Base-by-base conservation (phyloP, 2,329 filamentous ascomycete species). In the Pestalotiopsis sp. region DNA sequence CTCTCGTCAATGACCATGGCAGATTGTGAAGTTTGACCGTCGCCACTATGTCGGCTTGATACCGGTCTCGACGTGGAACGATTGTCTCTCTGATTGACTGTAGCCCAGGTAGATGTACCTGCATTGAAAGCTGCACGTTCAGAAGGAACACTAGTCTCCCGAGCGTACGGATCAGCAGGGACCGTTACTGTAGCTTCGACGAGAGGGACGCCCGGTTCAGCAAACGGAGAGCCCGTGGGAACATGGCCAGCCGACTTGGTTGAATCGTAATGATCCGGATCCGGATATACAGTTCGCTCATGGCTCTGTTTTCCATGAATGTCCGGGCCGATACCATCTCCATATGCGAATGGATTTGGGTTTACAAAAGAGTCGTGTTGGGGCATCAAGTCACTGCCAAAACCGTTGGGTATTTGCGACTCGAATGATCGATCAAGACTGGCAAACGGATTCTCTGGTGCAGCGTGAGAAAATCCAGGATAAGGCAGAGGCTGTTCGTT, bases 1-100 rank as follows among this genome's bases (percentile, higher is more conserved):
- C 74, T 70, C 27, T 78, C 75, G 20, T 77, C 73, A 64, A 78
- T 76, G 52, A 78, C 72, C 20, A 79, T 64, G 23, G 76, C 72
- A 55, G 72, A 72, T 45, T 77, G 73, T 17, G 75, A 69, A 38
- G 75, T 73, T 25, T 68, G 45, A 23, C 74, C 74, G 68, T 75
- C 69, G 11, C 60, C 25, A 68, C 73, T 73, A 23, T 68, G 58
- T 45, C 71, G 72, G 59, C 70, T 69, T 11, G 67, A 69, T 36
- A 45, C 69, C 27, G 70, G 67, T 17, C 68, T 64, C 25, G 71
- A 60, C 13, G 70, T 60, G 4, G 69, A 66, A 45, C 64, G 69
- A 31, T 70, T 25, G 6, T 25, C 31, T 9, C 3, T 65, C 14
- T 12, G 52, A 61, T 78, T 78, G 17, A 77, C 62, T 12, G 76